phyloP scores from a whole-genome alignment of 257 asterid genomes.

The Cordia subcordata region DNA sequence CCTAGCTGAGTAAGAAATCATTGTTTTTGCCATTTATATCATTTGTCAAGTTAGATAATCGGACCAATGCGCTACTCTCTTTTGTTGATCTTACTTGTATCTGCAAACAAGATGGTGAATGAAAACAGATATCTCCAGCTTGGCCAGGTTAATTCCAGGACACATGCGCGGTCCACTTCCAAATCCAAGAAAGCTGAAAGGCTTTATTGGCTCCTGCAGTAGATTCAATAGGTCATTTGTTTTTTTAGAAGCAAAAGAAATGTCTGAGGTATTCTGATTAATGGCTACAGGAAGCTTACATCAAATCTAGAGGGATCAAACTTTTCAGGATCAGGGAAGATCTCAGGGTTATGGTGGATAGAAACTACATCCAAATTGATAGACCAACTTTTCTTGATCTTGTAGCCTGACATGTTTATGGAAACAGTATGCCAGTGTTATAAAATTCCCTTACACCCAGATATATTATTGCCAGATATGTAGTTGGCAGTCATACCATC shows the following conservation, averaged over 20 bases:
- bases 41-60: too few relatives aligned
- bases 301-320: conserved; percentile 77
- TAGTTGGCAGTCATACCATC: conserved; percentile 46
- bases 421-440: not conserved
- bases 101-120: conserved; percentile 79
- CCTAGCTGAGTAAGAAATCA: too few relatives aligned
- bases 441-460: too few relatives aligned
- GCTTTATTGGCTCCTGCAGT: conserved; percentile 55
- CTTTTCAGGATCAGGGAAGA: conserved; percentile 57
- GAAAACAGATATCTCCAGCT: conserved; percentile 67
- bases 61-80: too few relatives aligned
- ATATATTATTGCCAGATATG: not conserved
- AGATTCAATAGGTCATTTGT: conserved; percentile 3
- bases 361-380: conserved; percentile 80
- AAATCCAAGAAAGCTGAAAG: conserved; percentile 81
- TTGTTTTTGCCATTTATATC: too few relatives aligned
- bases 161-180: conserved; percentile 92
- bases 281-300: conserved; percentile 38
- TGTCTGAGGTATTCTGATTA: not conserved
- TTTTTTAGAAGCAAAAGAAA: not conserved
- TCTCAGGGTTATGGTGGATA: conserved; percentile 67
- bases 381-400: conserved; percentile 74
- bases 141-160: conserved; percentile 90
- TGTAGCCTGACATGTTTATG: conserved; percentile 37
- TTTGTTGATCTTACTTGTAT: conserved; percentile 44